These are phyloP conservation scores for Thymus quinquecostatus DNA, from an alignment of 257 asterid genomes.

Conservation along the genomic window DNA sequence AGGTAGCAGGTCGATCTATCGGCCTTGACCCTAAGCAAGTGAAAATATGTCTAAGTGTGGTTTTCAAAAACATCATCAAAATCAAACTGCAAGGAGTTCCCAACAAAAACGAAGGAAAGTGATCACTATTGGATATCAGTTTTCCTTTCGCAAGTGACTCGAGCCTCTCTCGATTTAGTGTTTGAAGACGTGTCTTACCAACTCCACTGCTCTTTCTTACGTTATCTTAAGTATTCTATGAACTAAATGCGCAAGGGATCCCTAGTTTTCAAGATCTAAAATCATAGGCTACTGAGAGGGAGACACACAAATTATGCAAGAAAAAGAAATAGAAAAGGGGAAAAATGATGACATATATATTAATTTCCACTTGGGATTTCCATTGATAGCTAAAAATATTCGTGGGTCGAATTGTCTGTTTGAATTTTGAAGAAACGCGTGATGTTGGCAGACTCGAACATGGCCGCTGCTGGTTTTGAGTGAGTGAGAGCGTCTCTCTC, in stretches of 20 bases:
- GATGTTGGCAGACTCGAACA: conserved; percentile 28
- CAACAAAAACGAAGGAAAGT: too few relatives aligned
- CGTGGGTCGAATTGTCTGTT: conserved; percentile 25
- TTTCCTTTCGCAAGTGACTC: too few relatives aligned
- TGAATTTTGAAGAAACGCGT: conserved; percentile 36
- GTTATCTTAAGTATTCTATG: neutral
- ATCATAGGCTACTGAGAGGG: neutral
- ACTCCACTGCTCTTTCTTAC: too few relatives aligned
- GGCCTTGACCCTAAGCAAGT: too few relatives aligned
- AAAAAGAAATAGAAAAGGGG: neutral
- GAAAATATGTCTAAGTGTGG: too few relatives aligned
- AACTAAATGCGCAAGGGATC: neutral
- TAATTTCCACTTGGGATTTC: conserved; percentile 28
- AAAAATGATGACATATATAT: conserved; percentile 3
- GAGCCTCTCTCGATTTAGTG: too few relatives aligned
- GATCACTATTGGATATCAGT: too few relatives aligned
- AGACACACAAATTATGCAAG: too few relatives aligned
- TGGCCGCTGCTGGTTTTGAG: conserved; percentile 20
- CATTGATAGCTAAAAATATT: conserved; percentile 9
- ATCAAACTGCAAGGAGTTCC: too few relatives aligned
- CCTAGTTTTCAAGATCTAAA: neutral
- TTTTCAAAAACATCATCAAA: too few relatives aligned
- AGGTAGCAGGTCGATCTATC: too few relatives aligned
- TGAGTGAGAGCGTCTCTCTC: neutral
- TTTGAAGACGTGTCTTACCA: too few relatives aligned